Evolutionary conservation across 768 basidiomycete genomes (phyloP), one percentile per base, ranked within the genome.

Genomic region (Amanita thiersii): DNA sequence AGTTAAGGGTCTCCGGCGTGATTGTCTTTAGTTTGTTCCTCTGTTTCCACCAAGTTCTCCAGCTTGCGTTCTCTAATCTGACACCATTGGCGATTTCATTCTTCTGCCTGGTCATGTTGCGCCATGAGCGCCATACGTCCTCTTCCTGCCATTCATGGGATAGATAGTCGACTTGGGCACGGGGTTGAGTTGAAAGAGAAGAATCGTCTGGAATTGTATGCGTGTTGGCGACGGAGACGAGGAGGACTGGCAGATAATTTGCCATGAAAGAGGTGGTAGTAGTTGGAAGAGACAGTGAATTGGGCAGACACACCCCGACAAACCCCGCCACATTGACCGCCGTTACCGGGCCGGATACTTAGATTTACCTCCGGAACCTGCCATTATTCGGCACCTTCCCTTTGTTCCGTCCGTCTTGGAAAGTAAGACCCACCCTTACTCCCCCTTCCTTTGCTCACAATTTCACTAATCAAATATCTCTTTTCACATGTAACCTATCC

Each of bases 31-130:
- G 75, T 50, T 92, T 87, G 54, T 96, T 96, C 48, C 94, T 72
- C 74, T 97, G 93, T 65, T 98, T 97, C 83, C 93, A 97, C 94
- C 94, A 99, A 1, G 93, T 98, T 30, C 94, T 70, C 94, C 94
- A 99, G 47, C 86, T 89, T 6, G 96, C 96, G 55, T 99, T 99
- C 71, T 99, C 96, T 43, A 99, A 77, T 37, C 94, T 71, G 36
- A 85, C 72, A 35, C 94, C 94, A 58, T 99, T 98, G 4, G 89
- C 79, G 56, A 99, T 96, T 64, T 91, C 94, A 58, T 94, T 86
- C 77, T 98, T 99, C 71, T 92, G 90, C 43, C 88, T 75, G 35
- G 94, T 98, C 91, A 97, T 98, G 58, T 81, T 89, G 50, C 93
- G 74, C 94, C 94, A 99, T n/a, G 84, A 87, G 42, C 86, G 81